Evolutionary conservation across 2,329 filamentous ascomycete genomes (phyloP), one percentile per base, ranked within the genome.

Genomic region (Mariannaea sp.): DNA sequence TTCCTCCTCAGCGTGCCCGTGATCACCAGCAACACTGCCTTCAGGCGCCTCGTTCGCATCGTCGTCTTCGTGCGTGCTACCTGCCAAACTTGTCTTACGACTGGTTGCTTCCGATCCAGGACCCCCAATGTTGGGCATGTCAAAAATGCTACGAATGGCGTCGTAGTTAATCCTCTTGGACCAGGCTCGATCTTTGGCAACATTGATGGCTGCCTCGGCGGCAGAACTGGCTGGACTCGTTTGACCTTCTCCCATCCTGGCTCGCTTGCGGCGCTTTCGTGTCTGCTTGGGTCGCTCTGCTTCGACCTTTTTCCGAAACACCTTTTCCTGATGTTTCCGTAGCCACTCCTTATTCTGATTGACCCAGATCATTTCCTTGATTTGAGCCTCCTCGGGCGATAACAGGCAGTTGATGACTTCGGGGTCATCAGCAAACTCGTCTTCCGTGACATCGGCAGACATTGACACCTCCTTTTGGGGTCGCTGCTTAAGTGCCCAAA

Each of bases 341-440:
- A 99, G 79, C 83, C 92, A 99, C 61, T 95, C 91, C 69, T 94
- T 92, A 72, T 99, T 97, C 68, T 92, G 87, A 55, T 93, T 92
- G 36, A 96, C 86, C 94, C 94, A 99, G 46, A 97, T 89, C 55
- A 86, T 85, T 71, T 97, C 92, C 71, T 97, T 97, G 67, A 92
- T 84, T 27, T 82, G 82, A 2, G 87, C 83, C 73, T 97, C 92
- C 3, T 84, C 82, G 1, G 86, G 82, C 0, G 81, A 82, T 5
- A 97, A 79, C 29, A 92, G 73, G 67, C 92, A 96, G 64, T 89
- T 89, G 54, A 81, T 76, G 5, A 99, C 91, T 71, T 99, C 94
- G 0, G 86, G 88, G 58, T 99, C 94, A 63, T 95, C 86, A 30
- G 87, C 89, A 66, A 97, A 97, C 67, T 97, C 92, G 52, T 89